phyloP scores from a whole-genome alignment of 306 rosid genomes.

The Boehmeria nivea region DNA sequence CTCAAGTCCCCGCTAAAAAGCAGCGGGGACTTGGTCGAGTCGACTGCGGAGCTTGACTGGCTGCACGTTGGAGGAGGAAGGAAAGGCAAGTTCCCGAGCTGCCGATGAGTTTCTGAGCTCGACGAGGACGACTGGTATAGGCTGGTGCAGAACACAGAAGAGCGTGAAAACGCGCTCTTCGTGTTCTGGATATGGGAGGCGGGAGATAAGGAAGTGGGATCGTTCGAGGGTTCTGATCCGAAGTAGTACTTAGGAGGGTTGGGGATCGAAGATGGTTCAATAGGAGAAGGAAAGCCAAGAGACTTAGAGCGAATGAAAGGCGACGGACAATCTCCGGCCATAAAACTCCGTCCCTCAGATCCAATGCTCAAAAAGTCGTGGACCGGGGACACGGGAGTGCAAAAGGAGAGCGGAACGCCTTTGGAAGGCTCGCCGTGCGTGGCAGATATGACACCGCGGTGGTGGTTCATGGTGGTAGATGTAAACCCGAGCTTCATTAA shows the following conservation, averaged over 20 bases:
- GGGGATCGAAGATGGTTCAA: conserved; percentile 1
- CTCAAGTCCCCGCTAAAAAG: conserved; percentile 17
- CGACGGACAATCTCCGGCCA: conserved; percentile 16
- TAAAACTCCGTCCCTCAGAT: conserved; percentile 24
- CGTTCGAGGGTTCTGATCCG: neutral
- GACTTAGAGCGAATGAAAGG: conserved; percentile 30
- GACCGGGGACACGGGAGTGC: no score
- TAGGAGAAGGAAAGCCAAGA: conserved; percentile 11
- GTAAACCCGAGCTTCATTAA: conserved; percentile 19
- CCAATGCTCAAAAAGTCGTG: conserved; percentile 25
- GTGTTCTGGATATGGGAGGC: conserved; percentile 17
- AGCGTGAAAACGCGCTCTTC: conserved; percentile 29
- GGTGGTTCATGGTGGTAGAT: conserved; percentile 21
- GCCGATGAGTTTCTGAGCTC: conserved; percentile 28
- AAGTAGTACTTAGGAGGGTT: conserved; percentile 18
- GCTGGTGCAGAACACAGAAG: conserved; percentile 41
- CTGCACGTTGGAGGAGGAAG: conserved; percentile 34
- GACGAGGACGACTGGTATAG: conserved; percentile 40
- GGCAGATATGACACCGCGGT: conserved; percentile 15
- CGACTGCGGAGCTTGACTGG: conserved; percentile 26
- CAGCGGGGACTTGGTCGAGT: conserved; percentile 15
- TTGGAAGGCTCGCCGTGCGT: conserved; percentile 16
- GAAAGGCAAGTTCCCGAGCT: conserved; percentile 42
- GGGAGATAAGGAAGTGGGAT: conserved; percentile 19
- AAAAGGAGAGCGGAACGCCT: conserved; percentile 16